phyloP scores from a whole-genome alignment of 2,329 filamentous ascomycete species.

The Lecanicillium sp. region DNA sequence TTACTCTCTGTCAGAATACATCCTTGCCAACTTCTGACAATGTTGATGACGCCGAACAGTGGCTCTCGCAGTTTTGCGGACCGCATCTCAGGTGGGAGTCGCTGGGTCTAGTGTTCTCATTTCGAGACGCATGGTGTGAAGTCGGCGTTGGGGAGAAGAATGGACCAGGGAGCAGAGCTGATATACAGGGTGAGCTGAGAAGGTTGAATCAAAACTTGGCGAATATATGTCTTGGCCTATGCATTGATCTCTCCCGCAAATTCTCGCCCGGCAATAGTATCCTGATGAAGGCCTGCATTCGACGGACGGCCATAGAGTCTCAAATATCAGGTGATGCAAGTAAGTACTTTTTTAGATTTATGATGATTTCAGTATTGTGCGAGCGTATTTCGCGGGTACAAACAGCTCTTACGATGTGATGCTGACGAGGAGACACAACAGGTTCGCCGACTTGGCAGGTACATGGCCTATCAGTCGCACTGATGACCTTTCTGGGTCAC shows the following conservation, averaged over 20 bases:
- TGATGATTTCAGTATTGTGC: too few relatives aligned
- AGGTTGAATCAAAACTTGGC: conserved; percentile 4
- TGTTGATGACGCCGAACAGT: conserved; percentile 24
- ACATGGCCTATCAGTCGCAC: neutral
- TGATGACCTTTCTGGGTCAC: conserved; percentile 1
- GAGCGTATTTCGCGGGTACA: too few relatives aligned
- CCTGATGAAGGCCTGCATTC: too few relatives aligned
- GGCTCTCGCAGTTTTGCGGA: conserved; percentile 31
- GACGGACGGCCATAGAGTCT: too few relatives aligned
- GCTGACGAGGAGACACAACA: neutral
- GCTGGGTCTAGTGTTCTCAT: conserved; percentile 26
- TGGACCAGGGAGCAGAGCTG: too few relatives aligned
- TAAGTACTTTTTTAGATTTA: too few relatives aligned
- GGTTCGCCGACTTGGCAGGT: conserved; percentile 1
- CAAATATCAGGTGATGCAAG: too few relatives aligned
- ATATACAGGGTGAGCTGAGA: too few relatives aligned
- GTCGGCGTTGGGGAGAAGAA: too few relatives aligned
- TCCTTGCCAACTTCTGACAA: conserved; percentile 26
- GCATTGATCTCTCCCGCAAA: too few relatives aligned
- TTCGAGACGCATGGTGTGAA: too few relatives aligned
- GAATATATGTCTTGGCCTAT: neutral
- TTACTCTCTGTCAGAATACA: conserved; percentile 29
- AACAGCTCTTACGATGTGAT: neutral
- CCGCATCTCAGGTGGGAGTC: conserved; percentile 34
- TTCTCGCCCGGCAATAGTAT: too few relatives aligned